These are phyloP conservation scores for Solanum habrochaites DNA, from an alignment of 257 asterid genomes.

Conservation along the genomic window DNA sequence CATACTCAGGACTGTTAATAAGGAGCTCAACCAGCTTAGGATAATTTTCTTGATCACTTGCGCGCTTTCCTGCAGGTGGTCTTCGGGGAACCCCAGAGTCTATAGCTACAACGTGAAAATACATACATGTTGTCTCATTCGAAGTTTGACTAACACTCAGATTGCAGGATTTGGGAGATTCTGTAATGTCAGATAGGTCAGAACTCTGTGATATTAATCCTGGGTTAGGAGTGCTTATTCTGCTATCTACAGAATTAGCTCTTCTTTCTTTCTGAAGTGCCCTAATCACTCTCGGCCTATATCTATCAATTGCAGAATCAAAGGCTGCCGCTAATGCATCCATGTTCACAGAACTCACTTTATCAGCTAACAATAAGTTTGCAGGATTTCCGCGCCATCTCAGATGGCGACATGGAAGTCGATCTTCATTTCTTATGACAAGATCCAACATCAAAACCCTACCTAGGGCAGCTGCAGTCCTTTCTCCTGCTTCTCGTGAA, in stretches of 20 bases:
- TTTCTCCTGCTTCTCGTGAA: constrained; percentile 74
- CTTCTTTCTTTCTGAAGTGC: constrained; percentile 95
- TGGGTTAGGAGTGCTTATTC: constrained; percentile 39
- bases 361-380: constrained; percentile 77
- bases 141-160: constrained; percentile 44
- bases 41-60: constrained; percentile 78
- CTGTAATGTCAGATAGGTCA: constrained; percentile 61
- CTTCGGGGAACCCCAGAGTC: constrained; percentile 97
- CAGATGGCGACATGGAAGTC: constrained; percentile 94
- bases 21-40: constrained; percentile 94
- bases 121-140: constrained; percentile 26
- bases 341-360: constrained; percentile 35
- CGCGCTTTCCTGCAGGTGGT: constrained; percentile 98
- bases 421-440: constrained; percentile 93
- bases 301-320: constrained; percentile 80
- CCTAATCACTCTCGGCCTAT: constrained; percentile 72
- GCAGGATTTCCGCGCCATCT: constrained; percentile 97
- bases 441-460: constrained; percentile 92
- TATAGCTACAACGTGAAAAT: constrained; percentile 74
- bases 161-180: constrained; percentile 66
- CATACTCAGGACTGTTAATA: constrained; percentile 70
- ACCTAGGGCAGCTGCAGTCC: constrained; percentile 80
- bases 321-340: constrained; percentile 74
- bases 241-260: constrained; percentile 69
- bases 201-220: constrained; percentile 61